These are phyloP conservation scores for Cupressus sempervirens DNA, from an alignment of 75 land plant species.

Conservation along the genomic window DNA sequence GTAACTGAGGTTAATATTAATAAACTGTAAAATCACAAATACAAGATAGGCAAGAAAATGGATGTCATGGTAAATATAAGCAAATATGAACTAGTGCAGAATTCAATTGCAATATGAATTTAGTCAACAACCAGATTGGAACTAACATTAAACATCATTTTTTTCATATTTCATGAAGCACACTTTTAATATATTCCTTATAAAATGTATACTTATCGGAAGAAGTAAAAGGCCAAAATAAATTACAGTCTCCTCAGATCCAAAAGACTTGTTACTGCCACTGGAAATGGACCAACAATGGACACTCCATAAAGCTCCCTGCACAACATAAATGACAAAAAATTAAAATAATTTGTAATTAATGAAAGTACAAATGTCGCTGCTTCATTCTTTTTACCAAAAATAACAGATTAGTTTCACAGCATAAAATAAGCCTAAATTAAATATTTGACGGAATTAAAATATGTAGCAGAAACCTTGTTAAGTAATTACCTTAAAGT, in stretches of 20 bases:
- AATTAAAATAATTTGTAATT: not conserved
- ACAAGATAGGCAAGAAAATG: not conserved
- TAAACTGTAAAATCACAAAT: not conserved
- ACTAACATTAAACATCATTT: not conserved
- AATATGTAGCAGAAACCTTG: not conserved
- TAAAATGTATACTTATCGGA: not conserved
- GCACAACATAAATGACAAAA: constrained; percentile 14
- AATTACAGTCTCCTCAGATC: constrained; percentile 81
- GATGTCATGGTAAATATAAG: not conserved
- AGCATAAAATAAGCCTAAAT: not conserved
- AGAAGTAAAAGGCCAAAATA: not conserved
- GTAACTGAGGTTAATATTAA: not conserved
- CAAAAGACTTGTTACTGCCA: constrained; percentile 82
- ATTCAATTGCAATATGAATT: not conserved
- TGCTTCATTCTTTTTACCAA: not conserved
- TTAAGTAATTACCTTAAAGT: not conserved
- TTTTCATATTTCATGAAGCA: not conserved
- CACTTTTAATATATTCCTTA: not conserved
- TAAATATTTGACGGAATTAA: not conserved
- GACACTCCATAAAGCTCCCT: constrained; percentile 93
- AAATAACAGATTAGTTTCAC: not conserved
- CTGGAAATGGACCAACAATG: constrained; percentile 87
- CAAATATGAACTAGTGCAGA: not conserved
- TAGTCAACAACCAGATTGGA: not conserved
- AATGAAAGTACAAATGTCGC: not conserved